Percentiles rank a stretch among this genome's conserved stretches.
phyloP scores from a whole-genome alignment of 805 yeast species.

The Lipomyces oligophaga region DNA sequence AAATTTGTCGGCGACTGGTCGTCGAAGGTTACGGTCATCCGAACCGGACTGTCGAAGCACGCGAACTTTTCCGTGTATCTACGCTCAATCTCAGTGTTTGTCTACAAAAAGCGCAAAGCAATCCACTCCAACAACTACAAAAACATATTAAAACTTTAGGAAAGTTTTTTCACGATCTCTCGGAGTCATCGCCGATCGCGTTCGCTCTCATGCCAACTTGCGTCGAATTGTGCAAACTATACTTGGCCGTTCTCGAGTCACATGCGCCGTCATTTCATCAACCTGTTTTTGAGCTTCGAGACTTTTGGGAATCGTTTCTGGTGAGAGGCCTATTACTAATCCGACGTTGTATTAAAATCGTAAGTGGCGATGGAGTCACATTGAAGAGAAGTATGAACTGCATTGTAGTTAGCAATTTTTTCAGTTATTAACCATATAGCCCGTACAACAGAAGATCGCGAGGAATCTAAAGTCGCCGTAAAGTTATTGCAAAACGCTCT shows the following conservation, averaged over 20 bases:
- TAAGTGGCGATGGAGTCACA: slow-evolving; percentile 64
- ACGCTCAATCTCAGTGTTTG: slow-evolving; percentile 59
- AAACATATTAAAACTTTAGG: slow-evolving; percentile 70
- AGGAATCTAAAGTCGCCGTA: slow-evolving; percentile 58
- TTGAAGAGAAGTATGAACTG: slow-evolving; percentile 34
- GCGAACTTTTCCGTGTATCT: slow-evolving; percentile 56
- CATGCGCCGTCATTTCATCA: slow-evolving; percentile 50
- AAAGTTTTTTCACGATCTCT: slow-evolving; percentile 63
- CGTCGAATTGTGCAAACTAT: slow-evolving; percentile 55
- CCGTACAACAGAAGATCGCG: slow-evolving; percentile 60
- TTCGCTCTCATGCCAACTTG: slow-evolving; percentile 67
- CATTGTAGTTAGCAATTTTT: neutral
- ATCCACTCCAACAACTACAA: slow-evolving; percentile 47
- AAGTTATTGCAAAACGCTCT: slow-evolving; percentile 50
- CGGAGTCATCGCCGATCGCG: slow-evolving; percentile 59
- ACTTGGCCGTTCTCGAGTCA: slow-evolving; percentile 56
- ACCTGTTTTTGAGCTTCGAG: slow-evolving; percentile 51
- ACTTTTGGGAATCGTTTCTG: slow-evolving; percentile 71
- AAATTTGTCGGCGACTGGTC: slow-evolving; percentile 66
- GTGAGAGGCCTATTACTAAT: slow-evolving; percentile 56
- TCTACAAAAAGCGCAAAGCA: slow-evolving; percentile 48
- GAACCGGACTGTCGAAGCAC: slow-evolving; percentile 54
- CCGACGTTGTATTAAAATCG: slow-evolving; percentile 59
- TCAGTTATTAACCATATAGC: slow-evolving; percentile 32
- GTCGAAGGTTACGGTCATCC: slow-evolving; percentile 64